Percentiles rank a stretch among this genome's conserved stretches.
Evolutionary conservation across 257 asterid genomes (phyloP).

Genomic region (Lithospermum erythrorhizon): DNA sequence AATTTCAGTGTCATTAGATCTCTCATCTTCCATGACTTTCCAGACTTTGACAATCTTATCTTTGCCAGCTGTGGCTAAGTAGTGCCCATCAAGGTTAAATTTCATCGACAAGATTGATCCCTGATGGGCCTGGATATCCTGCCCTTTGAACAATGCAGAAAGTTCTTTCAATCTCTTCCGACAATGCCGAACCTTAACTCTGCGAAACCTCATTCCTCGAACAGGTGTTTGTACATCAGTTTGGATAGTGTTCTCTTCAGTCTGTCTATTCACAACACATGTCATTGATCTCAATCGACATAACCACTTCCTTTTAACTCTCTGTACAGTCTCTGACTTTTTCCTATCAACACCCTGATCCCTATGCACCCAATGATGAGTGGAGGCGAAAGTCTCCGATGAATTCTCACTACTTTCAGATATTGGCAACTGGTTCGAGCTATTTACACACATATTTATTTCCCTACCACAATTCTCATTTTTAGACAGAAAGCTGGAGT

Average conservation of each 20-base stretch:
- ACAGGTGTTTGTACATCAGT: conserved; percentile 9
- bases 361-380: conserved; percentile 15
- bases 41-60: conserved; percentile 69
- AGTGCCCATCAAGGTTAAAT: conserved; percentile 72
- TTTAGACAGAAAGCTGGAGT: conserved; percentile 17
- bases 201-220: conserved; percentile 28
- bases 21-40: conserved; percentile 80
- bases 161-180: conserved; percentile 56
- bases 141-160: conserved; percentile 70
- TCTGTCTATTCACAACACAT: conserved; percentile 28
- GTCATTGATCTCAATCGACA: conserved; percentile 44
- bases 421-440: conserved; percentile 17
- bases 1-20: conserved; percentile 39
- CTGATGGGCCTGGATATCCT: conserved; percentile 73
- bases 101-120: conserved; percentile 79
- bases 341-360: conserved; percentile 20
- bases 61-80: conserved; percentile 80
- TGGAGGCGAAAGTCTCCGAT: conserved; percentile 16
- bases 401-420: conserved; percentile 16
- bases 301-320: conserved; percentile 40
- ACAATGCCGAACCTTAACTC: conserved; percentile 51
- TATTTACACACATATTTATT: conserved; percentile 9
- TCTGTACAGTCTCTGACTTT: conserved; percentile 20
- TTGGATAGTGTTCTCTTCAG: conserved; percentile 17
- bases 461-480: conserved; percentile 17